Evolutionary conservation across 2,329 filamentous ascomycete species (phyloP), one percentile per base, ranked within the genome.

Genomic region (Albifimbria verrucaria): DNA sequence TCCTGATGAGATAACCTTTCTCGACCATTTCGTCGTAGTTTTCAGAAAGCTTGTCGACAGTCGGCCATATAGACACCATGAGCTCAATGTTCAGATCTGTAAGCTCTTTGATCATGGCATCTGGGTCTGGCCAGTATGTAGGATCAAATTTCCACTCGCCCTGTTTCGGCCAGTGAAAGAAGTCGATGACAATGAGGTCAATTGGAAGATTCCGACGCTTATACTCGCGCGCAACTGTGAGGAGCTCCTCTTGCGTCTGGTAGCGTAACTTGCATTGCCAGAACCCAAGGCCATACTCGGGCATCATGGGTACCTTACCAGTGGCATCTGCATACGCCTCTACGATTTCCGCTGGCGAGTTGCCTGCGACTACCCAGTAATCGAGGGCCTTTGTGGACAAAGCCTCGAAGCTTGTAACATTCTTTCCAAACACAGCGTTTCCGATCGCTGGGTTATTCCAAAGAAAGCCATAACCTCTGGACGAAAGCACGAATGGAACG

Each of bases 21-120:
- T 83, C 80, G 0, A 85, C 67, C 82, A 88, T 86, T 56, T 86
- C 78, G 1, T 74, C 59, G 60, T 79, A 87, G 62, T 86, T 86
- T 42, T 83, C 79, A 0, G 79, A 83, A 2, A 65, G 62, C 12
- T 73, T 75, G 50, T 87, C 82, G 1, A 88, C 83, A 0, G 83
- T 87, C 0, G 85, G 85, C 85, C 86, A 88, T 58, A 88, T 79
- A 0, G 83, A 87, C 1, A 88, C 82, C 83, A 88, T 88, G 3
- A 87, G 73, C 60, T 88, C 83, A 45, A 88, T 78, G 0, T 76
- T 73, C 54, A 88, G 65, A 0, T 76, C 72, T 42, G 80, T 73
- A 1, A 88, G 73, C 63, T 88, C 85, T 39, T 73, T 70, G 21
- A 87, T 72, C 85, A 88, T 88, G 3, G 80, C 80, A 45, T 82